A percentile compares a stretch with the other conserved stretches of the same genome.
Conservation (phyloP, 257 asterid genomes). For the Misopates orontium region DNA sequence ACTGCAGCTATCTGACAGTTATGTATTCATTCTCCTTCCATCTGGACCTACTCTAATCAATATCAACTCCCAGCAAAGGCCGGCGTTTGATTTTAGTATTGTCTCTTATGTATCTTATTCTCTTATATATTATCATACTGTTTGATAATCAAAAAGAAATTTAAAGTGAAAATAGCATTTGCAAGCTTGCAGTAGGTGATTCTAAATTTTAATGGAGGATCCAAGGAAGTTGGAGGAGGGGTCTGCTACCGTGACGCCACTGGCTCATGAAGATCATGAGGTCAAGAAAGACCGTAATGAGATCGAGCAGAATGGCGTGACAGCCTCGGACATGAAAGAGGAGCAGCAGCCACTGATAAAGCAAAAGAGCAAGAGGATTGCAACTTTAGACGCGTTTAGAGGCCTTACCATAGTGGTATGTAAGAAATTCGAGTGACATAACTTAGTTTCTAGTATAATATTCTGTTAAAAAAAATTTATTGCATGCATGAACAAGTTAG, state of each 20-base stretch:
- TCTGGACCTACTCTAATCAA: conserved; percentile 12
- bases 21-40: not conserved
- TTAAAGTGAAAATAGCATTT: no score
- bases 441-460: not conserved
- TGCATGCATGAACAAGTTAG: conserved; percentile 6
- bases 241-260: conserved; percentile 23
- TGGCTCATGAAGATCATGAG: conserved; percentile 11
- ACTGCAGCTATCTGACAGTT: conserved; percentile 5
- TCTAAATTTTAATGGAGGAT: conserved; percentile 38
- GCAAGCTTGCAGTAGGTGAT: not conserved
- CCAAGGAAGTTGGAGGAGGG: conserved; percentile 58
- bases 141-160: not conserved
- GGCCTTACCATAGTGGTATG: conserved; percentile 82
- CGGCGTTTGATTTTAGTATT: conserved; percentile 34
- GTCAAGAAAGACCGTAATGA: conserved; percentile 14
- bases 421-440: no score
- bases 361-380: conserved; percentile 59
- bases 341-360: conserved; percentile 37
- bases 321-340: conserved; percentile 19
- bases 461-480: not conserved
- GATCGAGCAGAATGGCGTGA: conserved; percentile 4
- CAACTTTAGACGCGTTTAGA: conserved; percentile 81
- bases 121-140: not conserved
- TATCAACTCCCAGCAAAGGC: conserved; percentile 28
- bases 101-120: conserved; percentile 5